Percentiles rank a stretch among this genome's conserved stretches.
These are phyloP conservation scores for Maudiozyma serrabonitensis DNA, from an alignment of 805 yeast species.

Conservation along the genomic window DNA sequence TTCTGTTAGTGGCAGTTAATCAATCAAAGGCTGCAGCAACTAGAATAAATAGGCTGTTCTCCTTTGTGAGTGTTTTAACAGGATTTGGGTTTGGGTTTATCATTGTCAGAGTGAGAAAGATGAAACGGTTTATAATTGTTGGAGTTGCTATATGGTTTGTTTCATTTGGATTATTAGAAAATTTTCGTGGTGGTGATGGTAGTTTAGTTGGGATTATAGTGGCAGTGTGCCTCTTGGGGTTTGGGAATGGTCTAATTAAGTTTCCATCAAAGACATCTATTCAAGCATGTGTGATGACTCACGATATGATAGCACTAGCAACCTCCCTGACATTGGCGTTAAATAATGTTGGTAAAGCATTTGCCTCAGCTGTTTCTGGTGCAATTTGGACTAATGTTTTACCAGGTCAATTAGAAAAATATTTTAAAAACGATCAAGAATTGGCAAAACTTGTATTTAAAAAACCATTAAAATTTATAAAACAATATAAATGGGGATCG, in stretches of 20 bases:
- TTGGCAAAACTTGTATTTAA: conserved; percentile 36
- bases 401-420: conserved; percentile 32
- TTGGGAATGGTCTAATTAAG: conserved; percentile 69
- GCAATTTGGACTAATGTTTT: conserved; percentile 47
- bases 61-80: conserved; percentile 54
- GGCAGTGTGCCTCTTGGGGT: conserved; percentile 51
- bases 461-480: conserved; percentile 40
- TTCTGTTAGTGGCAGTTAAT: conserved; percentile 47
- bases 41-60: conserved; percentile 50
- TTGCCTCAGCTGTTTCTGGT: conserved; percentile 55
- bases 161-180: conserved; percentile 48
- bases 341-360: conserved; percentile 51
- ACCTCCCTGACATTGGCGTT: conserved; percentile 46
- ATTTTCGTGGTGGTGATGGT: conserved; percentile 41
- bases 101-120: conserved; percentile 38
- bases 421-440: conserved; percentile 28
- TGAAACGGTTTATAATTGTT: conserved; percentile 49
- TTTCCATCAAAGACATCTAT: conserved; percentile 54
- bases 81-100: conserved; percentile 50
- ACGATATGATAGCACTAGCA: conserved; percentile 55
- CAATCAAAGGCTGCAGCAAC: conserved; percentile 50
- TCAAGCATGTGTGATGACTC: conserved; percentile 44
- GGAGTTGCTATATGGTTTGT: conserved; percentile 52
- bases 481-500: conserved; percentile 44
- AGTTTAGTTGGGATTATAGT: conserved; percentile 53